Base-by-base conservation (phyloP, 1,139 yeast genomes). In the Pichia sp. region DNA sequence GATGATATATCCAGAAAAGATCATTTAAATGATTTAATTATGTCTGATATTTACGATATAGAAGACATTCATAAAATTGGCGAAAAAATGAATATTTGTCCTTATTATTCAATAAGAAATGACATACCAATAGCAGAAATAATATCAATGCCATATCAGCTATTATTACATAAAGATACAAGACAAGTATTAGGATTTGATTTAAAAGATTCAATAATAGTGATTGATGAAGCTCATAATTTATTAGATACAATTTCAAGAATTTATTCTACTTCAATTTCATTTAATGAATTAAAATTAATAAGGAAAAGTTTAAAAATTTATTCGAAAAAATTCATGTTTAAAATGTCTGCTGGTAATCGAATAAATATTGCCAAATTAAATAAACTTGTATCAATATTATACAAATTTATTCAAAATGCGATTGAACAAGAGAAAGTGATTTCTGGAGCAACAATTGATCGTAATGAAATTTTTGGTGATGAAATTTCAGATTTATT, bases 191-290 rank as follows among this genome's bases (percentile, higher is more conserved):
- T 87, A 40, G 77, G 79, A 1, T 60, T 90, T 6, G 71, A 80
- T 40, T 59, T 90, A 16, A 71, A 74, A 42, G 74, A 79, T 49
- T 73, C 92, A 0, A 74, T 90, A 6, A 76, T 92, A 1, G 75
- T 92, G 4, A 82, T 90, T 33, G 98, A 90, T 60, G 98, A 90
- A 59, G 97, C 97, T 0, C 98, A 90, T 60, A 90, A 90, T 59
- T 66, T 90, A 35, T 61, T 89, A 30, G 97, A 89, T 54, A 80
- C 90, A 0, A 78, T 90, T 4, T 76, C 82, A 1, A 68, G 85
- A 1, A 67, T 90, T 51, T 74, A 84, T 55, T 87, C 96, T 0
- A 73, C 79, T 1, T 63, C 74, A 4, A 67, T 90, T 1, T 69
- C 83, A 0, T 55, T 69, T 1, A 46, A 55, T 0, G 90, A 85